A percentile compares a stretch with the other conserved stretches of the same genome.
Evolutionary conservation across 2,329 filamentous ascomycete genomes (phyloP).

Genomic region (Didymella arachidicola): DNA sequence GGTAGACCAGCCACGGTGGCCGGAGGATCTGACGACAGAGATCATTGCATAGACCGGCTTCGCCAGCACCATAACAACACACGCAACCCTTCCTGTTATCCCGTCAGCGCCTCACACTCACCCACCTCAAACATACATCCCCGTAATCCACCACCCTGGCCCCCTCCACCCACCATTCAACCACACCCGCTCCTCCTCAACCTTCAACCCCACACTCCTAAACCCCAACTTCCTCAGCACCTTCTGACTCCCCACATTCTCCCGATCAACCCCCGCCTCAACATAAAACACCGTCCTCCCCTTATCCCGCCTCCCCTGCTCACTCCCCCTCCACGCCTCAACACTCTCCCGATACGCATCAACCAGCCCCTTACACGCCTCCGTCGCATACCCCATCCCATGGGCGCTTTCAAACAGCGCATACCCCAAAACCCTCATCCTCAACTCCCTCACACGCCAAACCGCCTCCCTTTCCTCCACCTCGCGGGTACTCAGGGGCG

Average conservation of each 20-base stretch:
- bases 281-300: slow-evolving; percentile 29
- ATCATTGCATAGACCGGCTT: slow-evolving; percentile 35
- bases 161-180: slow-evolving; percentile 37
- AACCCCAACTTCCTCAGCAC: slow-evolving; percentile 41
- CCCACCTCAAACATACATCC: slow-evolving; percentile 2
- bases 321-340: neutral
- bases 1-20: slow-evolving; percentile 59
- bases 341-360: slow-evolving; percentile 22
- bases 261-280: slow-evolving; percentile 34
- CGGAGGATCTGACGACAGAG: slow-evolving; percentile 54
- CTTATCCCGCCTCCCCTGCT: neutral
- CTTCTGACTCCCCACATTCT: slow-evolving; percentile 31
- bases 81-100: too few species aligned
- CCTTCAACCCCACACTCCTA: slow-evolving; percentile 32
- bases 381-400: slow-evolving; percentile 42
- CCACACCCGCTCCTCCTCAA: slow-evolving; percentile 30
- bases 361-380: slow-evolving; percentile 32
- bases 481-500: neutral
- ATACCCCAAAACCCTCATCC: slow-evolving; percentile 35
- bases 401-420: slow-evolving; percentile 28
- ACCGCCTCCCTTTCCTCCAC: neutral
- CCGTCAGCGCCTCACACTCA: neutral
- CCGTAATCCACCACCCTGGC: slow-evolving; percentile 15
- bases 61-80: neutral
- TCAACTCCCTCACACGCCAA: neutral